These are phyloP conservation scores for Candida saitoana DNA, from an alignment of 805 yeast genomes.

Conservation along the genomic window DNA sequence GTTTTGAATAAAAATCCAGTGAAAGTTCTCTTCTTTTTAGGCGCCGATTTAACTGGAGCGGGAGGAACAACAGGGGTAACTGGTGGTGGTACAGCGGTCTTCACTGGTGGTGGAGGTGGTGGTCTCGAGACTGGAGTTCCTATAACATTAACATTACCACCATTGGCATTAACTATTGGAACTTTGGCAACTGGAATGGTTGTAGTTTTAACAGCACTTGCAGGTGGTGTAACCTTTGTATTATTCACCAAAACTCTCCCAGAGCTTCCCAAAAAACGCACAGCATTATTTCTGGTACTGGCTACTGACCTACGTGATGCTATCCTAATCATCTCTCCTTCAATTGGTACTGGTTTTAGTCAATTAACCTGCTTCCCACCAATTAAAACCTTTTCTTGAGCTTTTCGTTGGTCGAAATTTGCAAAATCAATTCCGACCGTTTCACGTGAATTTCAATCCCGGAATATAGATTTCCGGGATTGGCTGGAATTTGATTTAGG, in stretches of 20 bases:
- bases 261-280: not conserved
- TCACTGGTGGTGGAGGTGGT: conserved; percentile 1
- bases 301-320: not conserved
- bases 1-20: conserved; percentile 28
- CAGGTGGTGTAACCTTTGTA: not conserved
- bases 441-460: not conserved
- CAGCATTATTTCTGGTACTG: not conserved
- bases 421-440: not conserved
- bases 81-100: not conserved
- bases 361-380: not conserved
- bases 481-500: too few species aligned
- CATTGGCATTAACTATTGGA: not conserved
- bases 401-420: not conserved
- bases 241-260: not conserved
- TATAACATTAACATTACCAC: not conserved
- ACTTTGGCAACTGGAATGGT: not conserved
- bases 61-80: not conserved
- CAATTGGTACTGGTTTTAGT: not conserved
- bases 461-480: too few species aligned
- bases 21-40: conserved; percentile 27
- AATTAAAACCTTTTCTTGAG: not conserved
- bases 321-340: not conserved
- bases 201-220: not conserved
- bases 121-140: conserved; percentile 1
- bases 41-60: conserved; percentile 5